Evolutionary conservation across 2,329 filamentous ascomycete species (phyloP).

Genomic region (Trichophyton schoenleinii): DNA sequence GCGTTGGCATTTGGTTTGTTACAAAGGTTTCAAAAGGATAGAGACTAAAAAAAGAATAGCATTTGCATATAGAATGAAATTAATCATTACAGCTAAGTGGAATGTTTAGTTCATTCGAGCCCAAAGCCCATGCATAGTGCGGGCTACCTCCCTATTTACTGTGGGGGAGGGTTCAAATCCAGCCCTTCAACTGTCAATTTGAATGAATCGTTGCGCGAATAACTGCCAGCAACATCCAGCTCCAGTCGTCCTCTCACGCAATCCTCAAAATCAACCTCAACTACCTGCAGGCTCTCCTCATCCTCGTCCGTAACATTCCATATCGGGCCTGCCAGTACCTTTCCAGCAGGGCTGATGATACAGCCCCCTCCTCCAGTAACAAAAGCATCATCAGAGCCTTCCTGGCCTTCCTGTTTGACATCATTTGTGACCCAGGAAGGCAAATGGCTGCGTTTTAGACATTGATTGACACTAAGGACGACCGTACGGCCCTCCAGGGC

Average conservation of each 20-base stretch:
- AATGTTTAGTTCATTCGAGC: background rate
- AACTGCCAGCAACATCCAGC: conserved; percentile 72
- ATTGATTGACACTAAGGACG: conserved; percentile 78
- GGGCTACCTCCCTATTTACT: background rate
- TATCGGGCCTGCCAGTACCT: conserved; percentile 66
- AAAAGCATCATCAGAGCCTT: conserved; percentile 34
- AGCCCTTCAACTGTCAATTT: conserved; percentile 47
- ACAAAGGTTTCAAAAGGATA: background rate
- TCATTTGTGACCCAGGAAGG: conserved; percentile 42
- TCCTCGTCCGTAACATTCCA: conserved; percentile 57
- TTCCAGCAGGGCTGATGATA: conserved; percentile 66
- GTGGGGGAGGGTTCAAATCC: conserved; percentile 47
- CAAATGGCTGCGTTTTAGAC: conserved; percentile 47
- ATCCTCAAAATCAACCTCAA: conserved; percentile 76
- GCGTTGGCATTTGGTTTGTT: background rate
- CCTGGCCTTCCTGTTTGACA: background rate
- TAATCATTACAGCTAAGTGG: background rate
- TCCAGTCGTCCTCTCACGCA: conserved; percentile 72
- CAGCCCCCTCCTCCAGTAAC: conserved; percentile 66
- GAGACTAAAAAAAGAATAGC: conserved; percentile 3
- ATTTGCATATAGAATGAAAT: conserved; percentile 3
- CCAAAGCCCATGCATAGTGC: background rate
- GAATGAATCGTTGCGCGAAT: conserved; percentile 60
- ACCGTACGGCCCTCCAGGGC: conserved; percentile 73
- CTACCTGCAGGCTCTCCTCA: conserved; percentile 46